Evolutionary conservation across 2,329 filamentous ascomycete genomes (phyloP), one percentile per base, ranked within the genome.

Genomic region (Epichloe bromicola): DNA sequence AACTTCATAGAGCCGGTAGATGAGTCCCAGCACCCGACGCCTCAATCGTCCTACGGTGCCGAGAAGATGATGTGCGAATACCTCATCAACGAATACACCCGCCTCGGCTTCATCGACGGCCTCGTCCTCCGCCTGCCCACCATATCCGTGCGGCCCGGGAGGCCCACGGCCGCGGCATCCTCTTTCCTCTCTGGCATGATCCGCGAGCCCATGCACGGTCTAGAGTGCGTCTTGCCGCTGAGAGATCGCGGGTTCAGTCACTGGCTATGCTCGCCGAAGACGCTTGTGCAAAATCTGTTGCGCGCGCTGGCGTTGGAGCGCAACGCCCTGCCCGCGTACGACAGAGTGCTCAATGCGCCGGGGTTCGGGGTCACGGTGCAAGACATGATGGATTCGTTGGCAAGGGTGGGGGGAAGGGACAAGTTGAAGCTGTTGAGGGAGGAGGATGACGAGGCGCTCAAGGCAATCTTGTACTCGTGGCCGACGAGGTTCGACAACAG

Each of bases 151-250:
- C 69, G 79, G 7, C 74, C 78, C 0, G 79, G 78, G 2, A 70
- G 69, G 34, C 79, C 79, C 0, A 78, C 78, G 4, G 74, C 74
- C 1, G 78, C 79, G 0, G 78, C 79, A 2, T 77, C 73, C 5
- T 75, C 73, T 0, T 82, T 82, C 58, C 69, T 80, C 3, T 77
- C 70, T 4, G 79, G 79, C 3, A 80, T 82, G 59, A 74, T 82
- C 48, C 69, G 79, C 12, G 79, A 82, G 37, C 67, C 72, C 11
- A 63, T 73, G 45, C 48, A 54, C n/a, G 75, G 75, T 7, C 59
- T 69, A 38, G 62, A 69, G 43, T 73, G 68, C 38, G 58, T 71
- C 1, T 66, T 76, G 1, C 70, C 75, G 5, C 63, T 74, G 38
- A 65, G 70, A 33, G 63, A 67, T 53, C 63, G 73, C 5, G 59